Evolutionary conservation across 108 stramenopile genomes (phyloP).

Genomic region (Mediolabrus comicus): DNA sequence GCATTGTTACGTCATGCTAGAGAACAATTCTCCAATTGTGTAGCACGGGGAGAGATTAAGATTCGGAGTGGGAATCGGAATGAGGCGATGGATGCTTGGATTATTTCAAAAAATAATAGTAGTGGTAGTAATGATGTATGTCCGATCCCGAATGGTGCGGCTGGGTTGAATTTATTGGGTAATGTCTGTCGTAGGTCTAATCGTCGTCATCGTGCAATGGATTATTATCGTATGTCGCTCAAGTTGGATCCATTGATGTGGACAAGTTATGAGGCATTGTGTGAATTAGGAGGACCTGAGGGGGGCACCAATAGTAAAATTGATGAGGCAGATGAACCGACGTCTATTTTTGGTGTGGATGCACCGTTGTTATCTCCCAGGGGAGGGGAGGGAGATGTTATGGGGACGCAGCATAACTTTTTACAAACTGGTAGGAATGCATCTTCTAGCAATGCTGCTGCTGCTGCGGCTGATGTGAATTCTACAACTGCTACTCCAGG

Average conservation of each 20-base stretch:
- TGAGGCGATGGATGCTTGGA: constrained; percentile 66
- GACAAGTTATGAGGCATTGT: constrained; percentile 78
- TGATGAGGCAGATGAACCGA: constrained; percentile 56
- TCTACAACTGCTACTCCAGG: neutral
- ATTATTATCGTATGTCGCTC: constrained; percentile 77
- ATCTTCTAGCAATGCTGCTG: neutral
- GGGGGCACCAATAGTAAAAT: constrained; percentile 12
- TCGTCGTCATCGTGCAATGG: constrained; percentile 71
- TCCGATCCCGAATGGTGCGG: constrained; percentile 89
- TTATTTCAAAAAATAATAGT: constrained; percentile 10
- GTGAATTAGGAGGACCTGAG: constrained; percentile 69
- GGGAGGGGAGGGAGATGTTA: neutral
- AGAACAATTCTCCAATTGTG: constrained; percentile 27
- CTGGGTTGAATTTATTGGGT: constrained; percentile 81
- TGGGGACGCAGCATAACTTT: neutral
- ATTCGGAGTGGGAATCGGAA: constrained; percentile 21
- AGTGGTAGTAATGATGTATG: constrained; percentile 29
- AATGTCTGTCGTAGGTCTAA: constrained; percentile 76
- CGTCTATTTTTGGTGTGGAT: constrained; percentile 66
- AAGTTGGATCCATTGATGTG: constrained; percentile 87
- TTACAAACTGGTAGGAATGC: neutral
- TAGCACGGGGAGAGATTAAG: constrained; percentile 7
- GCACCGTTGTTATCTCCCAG: constrained; percentile 41
- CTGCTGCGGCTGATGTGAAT: neutral
- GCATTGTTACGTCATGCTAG: constrained; percentile 54